Conservation (phyloP, 202 grass and related monocot genomes). For the Schoenoplectus tabernaemontani region DNA sequence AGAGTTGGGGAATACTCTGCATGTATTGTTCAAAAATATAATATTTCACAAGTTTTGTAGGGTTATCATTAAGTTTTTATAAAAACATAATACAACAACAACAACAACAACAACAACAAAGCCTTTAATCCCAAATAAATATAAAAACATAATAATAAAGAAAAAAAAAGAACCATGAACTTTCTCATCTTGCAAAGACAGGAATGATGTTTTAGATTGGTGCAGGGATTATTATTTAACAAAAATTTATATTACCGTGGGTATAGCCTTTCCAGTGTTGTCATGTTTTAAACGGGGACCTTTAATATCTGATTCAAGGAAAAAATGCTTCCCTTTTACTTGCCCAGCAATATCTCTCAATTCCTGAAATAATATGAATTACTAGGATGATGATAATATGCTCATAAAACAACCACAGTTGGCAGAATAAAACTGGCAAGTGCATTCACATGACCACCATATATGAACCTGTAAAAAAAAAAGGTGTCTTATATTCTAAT, state of each 20-base stretch:
- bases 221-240: background rate
- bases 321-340: constrained; percentile 86
- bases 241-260: constrained; percentile 34
- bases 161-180: too few relatives aligned
- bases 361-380: constrained; percentile 45
- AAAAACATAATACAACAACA: too few relatives aligned
- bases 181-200: background rate
- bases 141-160: too few relatives aligned
- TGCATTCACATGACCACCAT: background rate
- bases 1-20: background rate
- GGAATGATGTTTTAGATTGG: background rate
- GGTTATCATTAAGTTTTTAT: too few relatives aligned
- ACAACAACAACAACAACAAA: too few relatives aligned
- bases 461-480: background rate
- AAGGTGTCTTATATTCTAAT: background rate
- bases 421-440: background rate
- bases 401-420: background rate
- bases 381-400: constrained; percentile 11
- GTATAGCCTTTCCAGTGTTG: constrained; percentile 78
- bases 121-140: too few relatives aligned
- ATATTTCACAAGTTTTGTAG: background rate
- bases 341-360: constrained; percentile 58
- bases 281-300: constrained; percentile 90
- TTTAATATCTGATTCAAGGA: constrained; percentile 86
- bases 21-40: background rate